Conservation (phyloP, 305 asterid genomes). For the Solanum chacoense region DNA sequence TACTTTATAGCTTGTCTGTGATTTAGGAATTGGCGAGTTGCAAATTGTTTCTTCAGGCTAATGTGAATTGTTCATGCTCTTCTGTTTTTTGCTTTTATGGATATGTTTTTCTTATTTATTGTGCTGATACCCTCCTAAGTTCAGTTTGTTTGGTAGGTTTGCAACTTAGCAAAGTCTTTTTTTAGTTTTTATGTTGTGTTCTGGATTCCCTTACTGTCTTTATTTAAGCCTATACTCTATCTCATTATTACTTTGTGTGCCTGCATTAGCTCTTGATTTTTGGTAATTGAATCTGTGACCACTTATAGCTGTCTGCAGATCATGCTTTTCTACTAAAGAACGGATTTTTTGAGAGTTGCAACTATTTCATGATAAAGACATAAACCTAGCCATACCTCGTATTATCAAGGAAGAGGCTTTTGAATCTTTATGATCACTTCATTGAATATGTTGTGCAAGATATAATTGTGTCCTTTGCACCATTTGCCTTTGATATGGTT, state of each 20-base stretch:
- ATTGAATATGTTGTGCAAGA: not conserved
- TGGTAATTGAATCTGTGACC: not conserved
- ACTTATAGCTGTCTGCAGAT: not conserved
- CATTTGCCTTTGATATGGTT: not conserved
- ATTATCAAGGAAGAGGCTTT: not conserved
- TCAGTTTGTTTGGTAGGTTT: not conserved
- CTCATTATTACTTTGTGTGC: not conserved
- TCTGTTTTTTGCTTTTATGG: not conserved
- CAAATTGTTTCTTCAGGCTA: not conserved
- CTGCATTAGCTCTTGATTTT: not conserved
- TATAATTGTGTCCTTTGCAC: not conserved
- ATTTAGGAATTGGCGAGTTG: not conserved
- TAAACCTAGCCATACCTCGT: not conserved
- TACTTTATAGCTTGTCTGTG: not conserved
- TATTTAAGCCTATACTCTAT: not conserved
- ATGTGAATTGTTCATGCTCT: not conserved
- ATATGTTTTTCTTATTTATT: not conserved
- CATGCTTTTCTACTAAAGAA: not conserved
- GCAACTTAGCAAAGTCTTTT: not conserved
- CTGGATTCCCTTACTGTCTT: not conserved
- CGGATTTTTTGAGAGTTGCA: not conserved
- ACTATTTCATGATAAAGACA: not conserved
- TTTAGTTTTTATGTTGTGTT: not conserved
- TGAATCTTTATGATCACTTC: not conserved
- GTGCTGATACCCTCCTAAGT: not conserved